Conservation (phyloP, 306 rosid species). For the Acacia melanoxylon region DNA sequence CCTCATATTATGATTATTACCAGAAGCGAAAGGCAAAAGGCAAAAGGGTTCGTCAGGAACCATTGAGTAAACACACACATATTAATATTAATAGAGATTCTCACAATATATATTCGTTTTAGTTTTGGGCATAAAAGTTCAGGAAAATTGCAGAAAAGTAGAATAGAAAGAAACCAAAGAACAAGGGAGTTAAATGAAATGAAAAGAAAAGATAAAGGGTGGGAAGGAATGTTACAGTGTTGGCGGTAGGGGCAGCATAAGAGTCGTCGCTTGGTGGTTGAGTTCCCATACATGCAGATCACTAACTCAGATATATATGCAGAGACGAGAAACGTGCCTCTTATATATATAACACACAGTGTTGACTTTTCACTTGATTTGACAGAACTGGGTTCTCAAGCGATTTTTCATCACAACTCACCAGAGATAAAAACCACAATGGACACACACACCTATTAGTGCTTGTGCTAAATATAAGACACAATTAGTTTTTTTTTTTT, state of each 20-base stretch:
- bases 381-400: neutral
- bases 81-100: too few relatives aligned
- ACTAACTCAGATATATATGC: neutral
- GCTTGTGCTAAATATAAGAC: neutral
- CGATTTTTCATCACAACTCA: neutral
- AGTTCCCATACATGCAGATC: neutral
- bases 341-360: neutral
- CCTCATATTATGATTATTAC: too few relatives aligned
- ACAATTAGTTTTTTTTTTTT: too few relatives aligned
- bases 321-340: neutral
- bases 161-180: neutral
- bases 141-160: neutral
- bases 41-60: too few relatives aligned
- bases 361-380: neutral
- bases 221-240: neutral
- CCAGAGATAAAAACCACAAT: neutral
- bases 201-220: neutral
- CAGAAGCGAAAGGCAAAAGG: too few relatives aligned
- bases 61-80: too few relatives aligned
- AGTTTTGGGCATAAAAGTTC: too few relatives aligned
- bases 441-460: neutral
- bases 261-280: neutral
- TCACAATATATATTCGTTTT: too few relatives aligned
- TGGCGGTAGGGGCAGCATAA: neutral
- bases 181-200: neutral